Percentiles rank a stretch among this genome's conserved stretches.
Evolutionary conservation across 768 basidiomycete species (phyloP).

Genomic region (Xanthoconium stramineum): DNA sequence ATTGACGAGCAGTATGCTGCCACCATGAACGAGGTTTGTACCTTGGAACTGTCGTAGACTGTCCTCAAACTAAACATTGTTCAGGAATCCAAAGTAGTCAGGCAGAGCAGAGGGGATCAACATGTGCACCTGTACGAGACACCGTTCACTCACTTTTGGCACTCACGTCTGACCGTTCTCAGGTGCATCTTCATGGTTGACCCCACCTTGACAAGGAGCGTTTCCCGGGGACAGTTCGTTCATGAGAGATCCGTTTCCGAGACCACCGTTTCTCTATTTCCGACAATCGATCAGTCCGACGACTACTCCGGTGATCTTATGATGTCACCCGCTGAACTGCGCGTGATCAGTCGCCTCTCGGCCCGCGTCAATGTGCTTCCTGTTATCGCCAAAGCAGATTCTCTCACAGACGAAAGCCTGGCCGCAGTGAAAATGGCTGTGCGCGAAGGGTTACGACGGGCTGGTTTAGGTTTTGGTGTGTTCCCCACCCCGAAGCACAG

Average conservation of each 20-base stretch:
- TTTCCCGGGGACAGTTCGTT: constrained; percentile 47
- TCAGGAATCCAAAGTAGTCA: constrained; percentile 85
- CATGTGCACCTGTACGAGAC: constrained; percentile 79
- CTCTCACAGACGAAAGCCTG: constrained; percentile 77
- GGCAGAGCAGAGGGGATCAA: constrained; percentile 84
- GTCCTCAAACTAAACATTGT: neutral
- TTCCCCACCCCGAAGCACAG: constrained; percentile 48
- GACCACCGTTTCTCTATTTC: constrained; percentile 51
- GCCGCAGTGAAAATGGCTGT: constrained; percentile 68
- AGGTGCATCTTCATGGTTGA: constrained; percentile 88
- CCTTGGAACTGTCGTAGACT: neutral
- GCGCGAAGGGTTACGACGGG: constrained; percentile 60
- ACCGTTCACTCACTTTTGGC: neutral
- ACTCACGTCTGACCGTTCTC: constrained; percentile 14
- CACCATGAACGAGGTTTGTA: constrained; percentile 75
- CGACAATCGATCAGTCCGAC: constrained; percentile 47
- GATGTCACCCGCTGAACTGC: constrained; percentile 76
- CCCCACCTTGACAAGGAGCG: constrained; percentile 59
- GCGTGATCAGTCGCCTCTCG: constrained; percentile 73
- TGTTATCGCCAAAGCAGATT: constrained; percentile 76
- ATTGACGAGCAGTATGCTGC: constrained; percentile 80
- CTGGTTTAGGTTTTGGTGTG: constrained; percentile 74
- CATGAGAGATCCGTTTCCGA: constrained; percentile 64
- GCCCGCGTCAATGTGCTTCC: constrained; percentile 78
- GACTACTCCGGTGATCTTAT: constrained; percentile 50